Base-by-base conservation (phyloP, 2,329 filamentous ascomycete genomes). In the Aulographum hederae region DNA sequence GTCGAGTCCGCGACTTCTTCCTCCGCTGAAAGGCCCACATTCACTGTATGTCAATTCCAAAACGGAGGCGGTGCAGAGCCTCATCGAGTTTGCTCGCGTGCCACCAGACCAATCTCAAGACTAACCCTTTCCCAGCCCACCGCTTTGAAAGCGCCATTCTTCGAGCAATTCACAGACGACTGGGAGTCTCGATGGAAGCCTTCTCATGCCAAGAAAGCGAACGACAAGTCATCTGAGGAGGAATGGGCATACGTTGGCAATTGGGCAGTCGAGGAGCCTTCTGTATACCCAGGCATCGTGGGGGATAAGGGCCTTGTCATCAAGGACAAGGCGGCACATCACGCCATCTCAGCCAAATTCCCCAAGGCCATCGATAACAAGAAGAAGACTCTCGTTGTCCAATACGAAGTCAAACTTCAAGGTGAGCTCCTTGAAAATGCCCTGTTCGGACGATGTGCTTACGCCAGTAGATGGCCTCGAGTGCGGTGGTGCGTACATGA, bases 371-470 rank as follows among this genome's bases (percentile, higher is more conserved):
- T 98, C 51, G 78, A 94, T 61, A 89, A 91, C 72, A 95, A 86
- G 73, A 84, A 70, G 62, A 92, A 98, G 68, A 79, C 82, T 37
- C 71, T 98, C 32, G 89, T 98, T 44, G 82, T 98, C 33, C 89
- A 98, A 62, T 98, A 98, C 54, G 89, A 98, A 58, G 89, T 95
- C 53, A 98, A 98, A 73, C 79, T 94, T 42, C 89, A 98, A 64
- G 82, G 81, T 91, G 68, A 60, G 78, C 67, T 31, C 13, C 8
- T 39, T 35, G 13, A 14, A 15, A 5, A 14, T 26, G 17, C 14
- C 5, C 21, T 25, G 21, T 25, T 8, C n/a, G 8, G 21, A 8
- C n/a, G n/a, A 25, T n/a, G 21, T 25, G 8, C 8, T n/a, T n/a
- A 25, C 21, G n/a, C n/a, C 16, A 12, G 6, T 39, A 91, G 84